Percentiles rank a stretch among this genome's conserved stretches.
These are phyloP conservation scores for Hypericum androsaemum DNA, from an alignment of 345 rosid species.

Conservation along the genomic window DNA sequence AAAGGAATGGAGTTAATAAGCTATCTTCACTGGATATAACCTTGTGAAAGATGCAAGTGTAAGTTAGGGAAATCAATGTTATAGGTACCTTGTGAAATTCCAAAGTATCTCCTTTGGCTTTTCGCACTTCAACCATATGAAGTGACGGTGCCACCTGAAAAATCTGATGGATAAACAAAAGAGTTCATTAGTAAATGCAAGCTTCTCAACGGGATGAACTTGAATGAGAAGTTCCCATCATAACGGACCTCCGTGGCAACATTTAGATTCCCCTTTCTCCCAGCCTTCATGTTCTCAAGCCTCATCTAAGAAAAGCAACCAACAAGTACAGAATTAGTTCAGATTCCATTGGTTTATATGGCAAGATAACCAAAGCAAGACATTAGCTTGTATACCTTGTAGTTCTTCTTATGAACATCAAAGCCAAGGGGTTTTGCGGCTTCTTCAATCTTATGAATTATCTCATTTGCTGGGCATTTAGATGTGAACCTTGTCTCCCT, in stretches of 20 bases:
- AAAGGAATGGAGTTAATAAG: too few species aligned
- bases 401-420: conserved; percentile 81
- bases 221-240: not conserved
- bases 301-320: conserved; percentile 43
- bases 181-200: conserved; percentile 1
- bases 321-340: not conserved
- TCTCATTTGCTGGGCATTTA: conserved; percentile 72
- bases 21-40: too few species aligned
- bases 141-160: conserved; percentile 94
- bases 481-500: conserved; percentile 88
- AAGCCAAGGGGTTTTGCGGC: conserved; percentile 94
- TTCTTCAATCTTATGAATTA: conserved; percentile 73
- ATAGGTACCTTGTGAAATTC: conserved; percentile 74
- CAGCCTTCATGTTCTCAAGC: conserved; percentile 83
- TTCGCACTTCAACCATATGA: conserved; percentile 88
- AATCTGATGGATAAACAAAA: conserved; percentile 33
- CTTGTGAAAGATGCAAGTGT: too few species aligned
- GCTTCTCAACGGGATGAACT: not conserved
- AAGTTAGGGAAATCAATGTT: not conserved
- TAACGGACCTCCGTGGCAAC: conserved; percentile 70
- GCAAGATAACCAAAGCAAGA: not conserved
- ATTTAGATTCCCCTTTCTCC: conserved; percentile 89
- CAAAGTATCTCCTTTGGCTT: conserved; percentile 92
- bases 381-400: conserved; percentile 42
- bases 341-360: not conserved